These are phyloP conservation scores for Auriculariales sp. DNA, from an alignment of 768 basidiomycete genomes.

Conservation along the genomic window DNA sequence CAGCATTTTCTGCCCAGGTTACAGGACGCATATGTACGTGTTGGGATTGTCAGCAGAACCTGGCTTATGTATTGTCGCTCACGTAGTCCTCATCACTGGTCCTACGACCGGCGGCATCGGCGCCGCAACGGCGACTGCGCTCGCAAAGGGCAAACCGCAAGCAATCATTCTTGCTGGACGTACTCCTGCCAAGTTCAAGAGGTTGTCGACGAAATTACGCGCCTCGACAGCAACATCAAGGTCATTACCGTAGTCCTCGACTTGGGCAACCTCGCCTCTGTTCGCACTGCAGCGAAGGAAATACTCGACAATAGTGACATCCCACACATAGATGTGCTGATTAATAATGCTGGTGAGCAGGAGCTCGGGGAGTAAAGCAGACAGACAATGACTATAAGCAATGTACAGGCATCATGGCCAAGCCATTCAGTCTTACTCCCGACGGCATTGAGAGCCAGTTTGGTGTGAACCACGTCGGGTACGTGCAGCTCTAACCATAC, in stretches of 20 bases:
- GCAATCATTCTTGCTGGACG: not conserved
- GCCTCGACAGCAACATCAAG: not conserved
- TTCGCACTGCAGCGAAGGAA: constrained; percentile 1
- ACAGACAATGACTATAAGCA: not conserved
- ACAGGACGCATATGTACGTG: not conserved
- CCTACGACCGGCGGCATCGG: not conserved
- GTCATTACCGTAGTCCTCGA: not conserved
- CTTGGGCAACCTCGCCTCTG: not conserved
- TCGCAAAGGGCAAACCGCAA: not conserved
- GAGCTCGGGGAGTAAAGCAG: not conserved
- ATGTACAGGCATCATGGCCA: not conserved
- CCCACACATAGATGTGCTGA: constrained; percentile 5
- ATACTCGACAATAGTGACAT: not conserved
- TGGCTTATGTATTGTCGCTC: too few relatives aligned
- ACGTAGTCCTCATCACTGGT: not conserved
- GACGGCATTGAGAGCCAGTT: constrained; percentile 5
- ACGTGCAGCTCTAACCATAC: too few relatives aligned
- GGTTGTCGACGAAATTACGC: not conserved
- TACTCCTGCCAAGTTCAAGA: not conserved
- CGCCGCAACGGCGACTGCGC: not conserved
- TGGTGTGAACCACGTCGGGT: constrained; percentile 4
- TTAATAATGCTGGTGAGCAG: constrained; percentile 3
- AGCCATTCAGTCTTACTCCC: not conserved
- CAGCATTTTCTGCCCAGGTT: not conserved
- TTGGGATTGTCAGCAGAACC: too few relatives aligned